phyloP scores from a whole-genome alignment of 2,329 filamentous ascomycete genomes.

The Fusarium praegraminearum region DNA sequence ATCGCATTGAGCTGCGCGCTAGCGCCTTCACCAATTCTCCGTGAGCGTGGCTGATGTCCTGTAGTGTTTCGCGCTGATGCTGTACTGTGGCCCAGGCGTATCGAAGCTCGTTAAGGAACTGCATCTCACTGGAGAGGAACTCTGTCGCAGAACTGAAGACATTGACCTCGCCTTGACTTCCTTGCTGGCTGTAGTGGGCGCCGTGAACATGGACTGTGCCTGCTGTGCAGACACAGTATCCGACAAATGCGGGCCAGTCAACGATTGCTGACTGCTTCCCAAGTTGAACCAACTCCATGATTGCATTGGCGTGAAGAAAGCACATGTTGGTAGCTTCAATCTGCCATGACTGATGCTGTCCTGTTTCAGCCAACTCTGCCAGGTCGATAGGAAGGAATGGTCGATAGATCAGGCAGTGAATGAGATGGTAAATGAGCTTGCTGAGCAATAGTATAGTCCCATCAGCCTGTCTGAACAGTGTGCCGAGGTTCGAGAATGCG shows the following conservation, averaged over 20 bases:
- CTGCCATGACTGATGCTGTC: slow-evolving; percentile 92
- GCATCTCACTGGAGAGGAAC: slow-evolving; percentile 82
- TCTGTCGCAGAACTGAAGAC: slow-evolving; percentile 73
- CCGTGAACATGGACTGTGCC: slow-evolving; percentile 91
- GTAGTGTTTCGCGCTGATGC: slow-evolving; percentile 82
- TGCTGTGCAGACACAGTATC: slow-evolving; percentile 87
- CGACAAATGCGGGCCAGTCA: slow-evolving; percentile 88
- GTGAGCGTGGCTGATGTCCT: slow-evolving; percentile 83
- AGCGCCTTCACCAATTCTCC: slow-evolving; percentile 81
- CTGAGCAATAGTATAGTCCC: slow-evolving; percentile 83
- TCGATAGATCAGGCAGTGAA: slow-evolving; percentile 88
- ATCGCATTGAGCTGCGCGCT: slow-evolving; percentile 73
- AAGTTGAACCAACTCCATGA: slow-evolving; percentile 83
- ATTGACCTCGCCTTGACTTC: slow-evolving; percentile 65
- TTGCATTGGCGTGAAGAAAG: slow-evolving; percentile 87
- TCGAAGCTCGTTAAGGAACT: slow-evolving; percentile 79
- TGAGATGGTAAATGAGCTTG: slow-evolving; percentile 87
- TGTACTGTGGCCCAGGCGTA: slow-evolving; percentile 82
- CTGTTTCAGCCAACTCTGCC: slow-evolving; percentile 80
- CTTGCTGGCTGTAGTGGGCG: slow-evolving; percentile 76
- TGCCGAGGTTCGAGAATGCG: slow-evolving; percentile 79
- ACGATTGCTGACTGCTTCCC: slow-evolving; percentile 79
- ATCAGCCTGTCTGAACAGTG: slow-evolving; percentile 81
- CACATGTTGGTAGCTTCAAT: slow-evolving; percentile 91
- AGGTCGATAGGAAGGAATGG: slow-evolving; percentile 89